These are phyloP conservation scores for Gossypium anomalum DNA, from an alignment of 345 rosid species.

Conservation along the genomic window DNA sequence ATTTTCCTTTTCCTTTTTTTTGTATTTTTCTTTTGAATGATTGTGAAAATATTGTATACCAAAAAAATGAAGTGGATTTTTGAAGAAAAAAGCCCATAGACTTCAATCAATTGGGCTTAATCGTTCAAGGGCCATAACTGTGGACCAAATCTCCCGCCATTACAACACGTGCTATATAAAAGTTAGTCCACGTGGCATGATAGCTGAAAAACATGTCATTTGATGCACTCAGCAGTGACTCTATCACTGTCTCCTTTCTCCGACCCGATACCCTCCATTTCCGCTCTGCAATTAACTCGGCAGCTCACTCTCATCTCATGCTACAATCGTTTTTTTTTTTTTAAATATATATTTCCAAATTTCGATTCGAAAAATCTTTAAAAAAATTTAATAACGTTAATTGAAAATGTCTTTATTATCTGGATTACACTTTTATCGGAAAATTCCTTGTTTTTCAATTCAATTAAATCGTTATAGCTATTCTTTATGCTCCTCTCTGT, in stretches of 20 bases:
- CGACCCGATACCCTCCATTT: not conserved
- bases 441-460: conserved; percentile 15
- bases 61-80: not conserved
- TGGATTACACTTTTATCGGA: conserved; percentile 30
- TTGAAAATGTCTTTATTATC: conserved; percentile 30
- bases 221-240: not conserved
- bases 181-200: not conserved
- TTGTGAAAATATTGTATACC: too few species aligned
- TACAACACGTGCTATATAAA: not conserved
- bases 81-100: not conserved
- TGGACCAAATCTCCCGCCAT: not conserved
- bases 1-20: too few species aligned
- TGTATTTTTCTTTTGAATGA: too few species aligned
- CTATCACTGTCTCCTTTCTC: not conserved
- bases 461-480: conserved; percentile 17
- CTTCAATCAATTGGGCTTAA: not conserved
- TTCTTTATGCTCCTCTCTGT: conserved; percentile 7
- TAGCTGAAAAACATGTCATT: not conserved
- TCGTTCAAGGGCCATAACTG: not conserved
- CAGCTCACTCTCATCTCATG: not conserved
- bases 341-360: not conserved
- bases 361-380: not conserved
- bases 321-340: too few species aligned
- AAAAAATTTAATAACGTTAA: not conserved
- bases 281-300: not conserved